Base-by-base conservation (phyloP, 768 basidiomycete genomes). In the Podaxis mareebaensis region DNA sequence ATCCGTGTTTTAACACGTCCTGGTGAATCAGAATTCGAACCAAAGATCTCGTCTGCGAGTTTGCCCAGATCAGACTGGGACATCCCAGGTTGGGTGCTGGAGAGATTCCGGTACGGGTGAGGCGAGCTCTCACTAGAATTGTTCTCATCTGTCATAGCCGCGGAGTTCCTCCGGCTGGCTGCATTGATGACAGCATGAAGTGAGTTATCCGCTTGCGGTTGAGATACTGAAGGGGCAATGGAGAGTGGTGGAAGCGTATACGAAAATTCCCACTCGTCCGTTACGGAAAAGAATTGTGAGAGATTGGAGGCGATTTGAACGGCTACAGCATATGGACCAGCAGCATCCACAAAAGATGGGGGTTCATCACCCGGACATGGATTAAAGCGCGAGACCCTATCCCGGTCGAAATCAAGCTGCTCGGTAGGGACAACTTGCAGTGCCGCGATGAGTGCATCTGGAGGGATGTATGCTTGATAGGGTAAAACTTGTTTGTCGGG, bases 231-330 rank as follows among this genome's bases (percentile, higher is more conserved):
- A 58, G 54, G 67, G 30, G 68, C 59, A 2, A 57, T 61, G 13
- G 58, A 57, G 24, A 69, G 63, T 8, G 69, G 64, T n/a, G 81
- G 78, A 49, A 84, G 65, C 7, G 76, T 71, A 67, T 84, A 83
- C 61, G 81, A 83, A 65, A 84, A 85, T 28, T 86, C 83, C 83
- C 85, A 92, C 57, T 90, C 86, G 63, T 92, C 91, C 4, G 89
- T 89, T 1, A 90, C 80, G 39, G 83, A 81, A 89, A 91, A 95
- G 66, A 77, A 89, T 4, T 77, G 77, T 42, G 87, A 84, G 3
- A 93, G 67, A 42, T 80, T 79, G 0, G 87, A 81, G 0, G 86
- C 89, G 33, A 90, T 88, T 69, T 94, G 88, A 11, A 93, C 75
- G 3, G 91, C 92, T 15, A 90, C 74, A 1, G 87, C 87, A 68